Conservation (phyloP, 1,139 yeast species). For the Chernovozyma aurita region DNA sequence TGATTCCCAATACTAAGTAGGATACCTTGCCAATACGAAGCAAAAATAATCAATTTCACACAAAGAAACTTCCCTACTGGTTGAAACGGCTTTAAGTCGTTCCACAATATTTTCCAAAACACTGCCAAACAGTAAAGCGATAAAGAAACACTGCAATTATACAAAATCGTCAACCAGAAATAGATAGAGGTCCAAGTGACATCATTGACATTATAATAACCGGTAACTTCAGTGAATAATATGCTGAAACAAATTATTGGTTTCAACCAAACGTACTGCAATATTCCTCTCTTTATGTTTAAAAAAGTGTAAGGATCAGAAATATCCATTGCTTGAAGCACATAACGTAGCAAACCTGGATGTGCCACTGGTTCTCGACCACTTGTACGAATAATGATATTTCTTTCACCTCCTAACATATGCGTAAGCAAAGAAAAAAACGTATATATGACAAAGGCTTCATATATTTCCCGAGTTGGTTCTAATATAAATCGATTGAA, state of each 20-base stretch:
- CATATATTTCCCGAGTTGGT: constrained; percentile 85
- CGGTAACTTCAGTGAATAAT: constrained; percentile 47
- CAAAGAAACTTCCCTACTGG: constrained; percentile 93
- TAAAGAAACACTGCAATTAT: constrained; percentile 75
- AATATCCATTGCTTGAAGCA: constrained; percentile 65
- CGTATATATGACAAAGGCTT: constrained; percentile 92
- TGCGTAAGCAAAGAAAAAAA: constrained; percentile 80
- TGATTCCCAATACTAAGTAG: constrained; percentile 51
- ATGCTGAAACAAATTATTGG: constrained; percentile 67
- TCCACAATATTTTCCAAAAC: constrained; percentile 85
- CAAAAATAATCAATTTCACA: constrained; percentile 89
- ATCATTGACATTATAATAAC: constrained; percentile 48
- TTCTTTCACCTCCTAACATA: constrained; percentile 88
- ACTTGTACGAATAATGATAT: constrained; percentile 67
- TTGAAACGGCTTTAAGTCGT: constrained; percentile 70
- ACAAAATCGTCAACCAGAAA: constrained; percentile 64
- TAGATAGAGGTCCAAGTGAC: constrained; percentile 48
- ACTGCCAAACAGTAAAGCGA: constrained; percentile 83
- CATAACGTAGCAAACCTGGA: constrained; percentile 53
- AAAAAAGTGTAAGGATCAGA: constrained; percentile 82
- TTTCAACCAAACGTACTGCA: constrained; percentile 94
- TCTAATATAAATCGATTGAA: constrained; percentile 51
- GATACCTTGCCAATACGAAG: constrained; percentile 95
- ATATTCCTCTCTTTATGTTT: constrained; percentile 73
- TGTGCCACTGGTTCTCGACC: constrained; percentile 73